Evolutionary conservation across 352 stramenopile species (phyloP).

Genomic region (Pythium biforme): DNA sequence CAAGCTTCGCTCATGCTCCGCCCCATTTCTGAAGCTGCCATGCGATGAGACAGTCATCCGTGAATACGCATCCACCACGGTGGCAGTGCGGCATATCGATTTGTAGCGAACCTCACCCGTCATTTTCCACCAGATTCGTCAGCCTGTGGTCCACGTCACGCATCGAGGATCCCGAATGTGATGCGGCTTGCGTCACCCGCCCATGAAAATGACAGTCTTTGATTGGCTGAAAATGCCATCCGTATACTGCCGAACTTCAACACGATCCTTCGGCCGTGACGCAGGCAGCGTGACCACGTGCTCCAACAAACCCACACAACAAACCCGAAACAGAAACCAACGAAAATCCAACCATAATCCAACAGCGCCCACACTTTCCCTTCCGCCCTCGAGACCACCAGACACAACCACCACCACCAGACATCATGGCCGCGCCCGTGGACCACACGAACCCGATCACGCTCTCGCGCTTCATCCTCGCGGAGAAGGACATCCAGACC

Average conservation of each 20-base stretch:
- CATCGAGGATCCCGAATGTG: background rate
- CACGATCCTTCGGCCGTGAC: slow-evolving; percentile 1
- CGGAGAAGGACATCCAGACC: slow-evolving; percentile 90
- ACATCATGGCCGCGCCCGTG: slow-evolving; percentile 44
- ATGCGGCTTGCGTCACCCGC: slow-evolving; percentile 11
- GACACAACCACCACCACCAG: background rate
- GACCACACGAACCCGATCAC: slow-evolving; percentile 90
- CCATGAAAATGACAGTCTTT: background rate
- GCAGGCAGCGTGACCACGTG: background rate
- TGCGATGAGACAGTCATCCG: too few species aligned
- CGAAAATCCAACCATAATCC: background rate
- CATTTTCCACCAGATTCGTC: background rate
- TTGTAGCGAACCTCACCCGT: background rate
- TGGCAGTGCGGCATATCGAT: too few species aligned
- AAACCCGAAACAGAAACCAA: background rate
- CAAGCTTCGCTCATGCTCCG: too few species aligned
- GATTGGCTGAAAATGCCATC: slow-evolving; percentile 11
- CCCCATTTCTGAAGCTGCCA: too few species aligned
- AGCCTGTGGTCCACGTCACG: slow-evolving; percentile 1
- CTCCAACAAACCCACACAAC: background rate
- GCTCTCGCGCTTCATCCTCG: slow-evolving; percentile 93
- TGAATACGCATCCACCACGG: too few species aligned
- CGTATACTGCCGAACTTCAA: slow-evolving; percentile 14
- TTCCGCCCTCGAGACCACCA: background rate
- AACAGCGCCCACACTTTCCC: background rate